phyloP scores from a whole-genome alignment of 202 grass and related monocot genomes.

The Zoysia matrella region DNA sequence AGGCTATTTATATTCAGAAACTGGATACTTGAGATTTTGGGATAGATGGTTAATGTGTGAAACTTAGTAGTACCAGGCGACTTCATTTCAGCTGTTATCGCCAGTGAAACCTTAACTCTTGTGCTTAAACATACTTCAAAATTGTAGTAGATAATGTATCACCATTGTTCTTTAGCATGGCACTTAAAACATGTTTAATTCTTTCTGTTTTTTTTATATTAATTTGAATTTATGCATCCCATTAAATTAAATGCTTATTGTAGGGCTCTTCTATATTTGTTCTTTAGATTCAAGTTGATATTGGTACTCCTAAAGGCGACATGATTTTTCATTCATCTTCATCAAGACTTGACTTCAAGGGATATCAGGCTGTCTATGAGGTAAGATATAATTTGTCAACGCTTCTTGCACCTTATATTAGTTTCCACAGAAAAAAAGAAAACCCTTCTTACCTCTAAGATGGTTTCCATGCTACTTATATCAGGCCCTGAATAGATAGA shows the following conservation, averaged over 20 bases:
- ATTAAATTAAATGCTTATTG: constrained; percentile 27
- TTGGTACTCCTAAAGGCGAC: constrained; percentile 65
- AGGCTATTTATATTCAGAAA: no score
- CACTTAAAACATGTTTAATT: constrained; percentile 28
- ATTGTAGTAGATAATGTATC: neutral
- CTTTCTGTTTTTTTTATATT: neutral
- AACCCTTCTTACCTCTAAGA: neutral
- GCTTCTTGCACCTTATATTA: constrained; percentile 35
- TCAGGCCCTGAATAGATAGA: neutral
- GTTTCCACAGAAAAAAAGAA: no score
- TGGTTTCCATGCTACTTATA: constrained; percentile 23
- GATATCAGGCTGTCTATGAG: constrained; percentile 86
- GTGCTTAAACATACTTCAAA: constrained; percentile 4
- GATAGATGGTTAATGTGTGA: no score
- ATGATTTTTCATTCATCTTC: constrained; percentile 70
- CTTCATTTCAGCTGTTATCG: constrained; percentile 24
- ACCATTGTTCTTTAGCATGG: constrained; percentile 19
- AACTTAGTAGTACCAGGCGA: no score
- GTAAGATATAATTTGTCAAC: constrained; percentile 44
- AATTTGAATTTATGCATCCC: constrained; percentile 2
- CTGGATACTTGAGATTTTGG: no score
- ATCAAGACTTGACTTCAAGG: constrained; percentile 79
- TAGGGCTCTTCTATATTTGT: constrained; percentile 10
- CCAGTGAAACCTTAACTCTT: neutral
- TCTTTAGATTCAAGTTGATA: constrained; percentile 91